Evolutionary conservation across 2,329 filamentous ascomycete species (phyloP).

Genomic region (Phyllosticta ampelicida): DNA sequence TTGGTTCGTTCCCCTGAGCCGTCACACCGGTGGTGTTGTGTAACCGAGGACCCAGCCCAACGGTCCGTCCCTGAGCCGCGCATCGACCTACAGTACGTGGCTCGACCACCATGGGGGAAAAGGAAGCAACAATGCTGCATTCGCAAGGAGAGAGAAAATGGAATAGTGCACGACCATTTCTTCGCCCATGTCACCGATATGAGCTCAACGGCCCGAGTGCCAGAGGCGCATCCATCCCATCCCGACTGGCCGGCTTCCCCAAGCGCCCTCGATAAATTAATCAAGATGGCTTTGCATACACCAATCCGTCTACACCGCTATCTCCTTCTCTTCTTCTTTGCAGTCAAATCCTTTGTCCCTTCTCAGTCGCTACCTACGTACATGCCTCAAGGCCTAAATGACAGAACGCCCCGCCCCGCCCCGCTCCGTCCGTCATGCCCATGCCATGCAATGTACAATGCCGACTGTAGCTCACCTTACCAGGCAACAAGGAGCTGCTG

Average conservation of each 20-base stretch:
- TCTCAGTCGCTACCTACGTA: neutral
- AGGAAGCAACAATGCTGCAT: neutral
- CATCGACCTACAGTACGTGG: neutral
- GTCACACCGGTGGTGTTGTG: too few species aligned
- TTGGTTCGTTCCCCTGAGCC: neutral
- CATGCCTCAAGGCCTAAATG: neutral
- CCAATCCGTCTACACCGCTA: neutral
- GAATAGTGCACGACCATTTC: neutral
- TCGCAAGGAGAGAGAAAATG: neutral
- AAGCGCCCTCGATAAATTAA: neutral
- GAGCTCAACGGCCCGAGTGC: neutral
- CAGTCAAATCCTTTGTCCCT: neutral
- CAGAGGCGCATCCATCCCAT: neutral
- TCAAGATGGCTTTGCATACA: neutral
- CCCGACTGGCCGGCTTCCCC: neutral
- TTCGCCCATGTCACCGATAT: neutral
- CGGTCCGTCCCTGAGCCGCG: neutral
- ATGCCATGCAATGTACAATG: neutral
- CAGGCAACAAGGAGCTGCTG: neutral
- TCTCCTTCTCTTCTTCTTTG: neutral
- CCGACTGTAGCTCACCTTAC: too few species aligned
- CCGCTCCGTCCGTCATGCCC: neutral
- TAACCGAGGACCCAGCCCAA: neutral
- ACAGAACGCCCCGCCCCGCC: neutral
- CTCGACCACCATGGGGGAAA: neutral